Evolutionary conservation across 805 yeast species (phyloP).

Genomic region (Torulaspora maleeae): DNA sequence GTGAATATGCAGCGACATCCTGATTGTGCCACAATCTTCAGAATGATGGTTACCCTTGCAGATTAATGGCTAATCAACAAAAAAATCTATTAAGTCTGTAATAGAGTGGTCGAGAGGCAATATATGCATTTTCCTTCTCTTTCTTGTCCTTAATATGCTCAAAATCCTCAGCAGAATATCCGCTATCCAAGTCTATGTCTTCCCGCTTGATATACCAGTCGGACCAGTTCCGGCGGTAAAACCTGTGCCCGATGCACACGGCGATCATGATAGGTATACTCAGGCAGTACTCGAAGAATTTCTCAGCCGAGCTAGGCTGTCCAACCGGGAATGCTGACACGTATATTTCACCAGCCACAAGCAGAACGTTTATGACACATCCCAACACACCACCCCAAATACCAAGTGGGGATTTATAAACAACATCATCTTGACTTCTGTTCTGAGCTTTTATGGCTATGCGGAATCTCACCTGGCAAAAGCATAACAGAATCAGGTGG

Average conservation of each 20-base stretch:
- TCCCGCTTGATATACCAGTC: slow-evolving; percentile 37
- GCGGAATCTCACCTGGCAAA: slow-evolving; percentile 66
- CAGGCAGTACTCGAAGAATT: slow-evolving; percentile 50
- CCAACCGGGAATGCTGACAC: slow-evolving; percentile 61
- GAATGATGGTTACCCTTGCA: not conserved
- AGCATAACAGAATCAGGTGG: slow-evolving; percentile 74
- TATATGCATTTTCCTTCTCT: slow-evolving; percentile 27
- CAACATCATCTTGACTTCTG: slow-evolving; percentile 51
- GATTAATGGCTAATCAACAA: slow-evolving; percentile 24
- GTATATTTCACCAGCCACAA: slow-evolving; percentile 68
- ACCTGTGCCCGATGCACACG: slow-evolving; percentile 43
- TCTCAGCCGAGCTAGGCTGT: slow-evolving; percentile 33
- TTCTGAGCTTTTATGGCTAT: slow-evolving; percentile 50
- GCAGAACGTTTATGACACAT: slow-evolving; percentile 45
- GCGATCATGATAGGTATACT: slow-evolving; percentile 45
- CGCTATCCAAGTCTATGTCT: slow-evolving; percentile 55
- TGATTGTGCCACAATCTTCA: not conserved
- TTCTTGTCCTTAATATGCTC: slow-evolving; percentile 40
- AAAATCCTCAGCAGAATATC: slow-evolving; percentile 46
- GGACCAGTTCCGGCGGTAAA: slow-evolving; percentile 37
- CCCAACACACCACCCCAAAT: slow-evolving; percentile 55
- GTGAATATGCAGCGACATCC: not conserved
- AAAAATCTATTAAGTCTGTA: slow-evolving; percentile 35
- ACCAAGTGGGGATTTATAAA: slow-evolving; percentile 56
- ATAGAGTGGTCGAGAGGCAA: slow-evolving; percentile 32